Base-by-base conservation (phyloP, 345 rosid species). In the Leavenworthia alabamica region DNA sequence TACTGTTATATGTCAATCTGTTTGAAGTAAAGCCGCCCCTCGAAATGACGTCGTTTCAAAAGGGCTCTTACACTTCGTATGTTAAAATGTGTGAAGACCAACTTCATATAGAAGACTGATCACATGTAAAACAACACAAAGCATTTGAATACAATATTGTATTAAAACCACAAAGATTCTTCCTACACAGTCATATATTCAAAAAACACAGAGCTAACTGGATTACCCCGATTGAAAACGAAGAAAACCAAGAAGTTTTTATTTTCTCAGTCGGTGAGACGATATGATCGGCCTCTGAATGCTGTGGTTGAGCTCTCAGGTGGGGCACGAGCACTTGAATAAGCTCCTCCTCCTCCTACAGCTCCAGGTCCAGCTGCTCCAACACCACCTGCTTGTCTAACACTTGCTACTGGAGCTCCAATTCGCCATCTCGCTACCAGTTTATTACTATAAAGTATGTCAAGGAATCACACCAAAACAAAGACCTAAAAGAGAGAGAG, bases 231-330 rank as follows among this genome's bases (percentile, higher is more conserved):
- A 16, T 1, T 17, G n/a, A 53, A 10, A 46, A n/a, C n/a, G n/a
- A n/a, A n/a, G n/a, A n/a, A n/a, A n/a, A 12, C 19, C 4, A 1
- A 19, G 6, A 39, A 40, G 53, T 26, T 3, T 15, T 13, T n/a
- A n/a, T n/a, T 47, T 49, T 17, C 44, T 76, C 66, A 83, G 50
- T 75, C 82, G 8, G 56, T 76, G n/a, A 84, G 81, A 17, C 90
- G 79, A 59, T 84, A 78, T 4, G 88, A 76, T 75, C 95, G 83
- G 55, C 95, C 90, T 24, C 83, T 68, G 78, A 86, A 86, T 26
- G 87, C 79, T n/a, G 80, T 75, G 23, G 78, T 72, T 3, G 67
- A 66, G 44, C 77, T 70, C 22, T 79, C 89, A 0, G 82, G 81
- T 64, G 71, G 76, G 16, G 51, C 73, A 7, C 66, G 74, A 0